Conservation (phyloP, 306 rosid species). For the Benincasa hispida region DNA sequence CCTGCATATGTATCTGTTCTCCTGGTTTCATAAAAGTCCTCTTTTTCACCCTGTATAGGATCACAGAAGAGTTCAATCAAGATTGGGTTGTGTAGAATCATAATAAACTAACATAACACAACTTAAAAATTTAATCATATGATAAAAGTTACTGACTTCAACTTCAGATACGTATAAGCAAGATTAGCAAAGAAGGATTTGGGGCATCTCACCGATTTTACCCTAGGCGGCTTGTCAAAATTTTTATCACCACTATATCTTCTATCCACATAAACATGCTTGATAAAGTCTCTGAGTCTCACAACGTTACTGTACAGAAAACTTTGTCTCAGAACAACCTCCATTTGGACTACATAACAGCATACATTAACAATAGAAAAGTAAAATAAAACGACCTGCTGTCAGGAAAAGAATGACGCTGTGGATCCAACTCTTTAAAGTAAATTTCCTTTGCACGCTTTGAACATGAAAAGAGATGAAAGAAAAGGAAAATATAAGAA, state of each 20-base stretch:
- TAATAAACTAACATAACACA: neutral
- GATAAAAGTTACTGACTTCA: neutral
- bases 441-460: conserved; percentile 80
- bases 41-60: conserved; percentile 69
- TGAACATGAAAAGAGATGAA: conserved; percentile 19
- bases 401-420: conserved; percentile 69
- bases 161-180: neutral
- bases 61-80: neutral
- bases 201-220: conserved; percentile 29
- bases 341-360: neutral
- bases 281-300: conserved; percentile 84
- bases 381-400: conserved; percentile 36
- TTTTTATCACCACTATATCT: conserved; percentile 62
- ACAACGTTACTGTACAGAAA: conserved; percentile 65
- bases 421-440: conserved; percentile 87
- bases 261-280: conserved; percentile 89
- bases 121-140: neutral
- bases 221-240: conserved; percentile 63
- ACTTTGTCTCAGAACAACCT: conserved; percentile 27
- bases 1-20: conserved; percentile 54
- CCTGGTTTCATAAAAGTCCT: conserved; percentile 46
- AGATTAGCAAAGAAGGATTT: neutral
- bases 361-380: conserved; percentile 2
- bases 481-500: conserved; percentile 13
- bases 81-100: neutral